Conservation (phyloP, 1,284 basidiomycete species). For the Quambalaria eucalypti region DNA sequence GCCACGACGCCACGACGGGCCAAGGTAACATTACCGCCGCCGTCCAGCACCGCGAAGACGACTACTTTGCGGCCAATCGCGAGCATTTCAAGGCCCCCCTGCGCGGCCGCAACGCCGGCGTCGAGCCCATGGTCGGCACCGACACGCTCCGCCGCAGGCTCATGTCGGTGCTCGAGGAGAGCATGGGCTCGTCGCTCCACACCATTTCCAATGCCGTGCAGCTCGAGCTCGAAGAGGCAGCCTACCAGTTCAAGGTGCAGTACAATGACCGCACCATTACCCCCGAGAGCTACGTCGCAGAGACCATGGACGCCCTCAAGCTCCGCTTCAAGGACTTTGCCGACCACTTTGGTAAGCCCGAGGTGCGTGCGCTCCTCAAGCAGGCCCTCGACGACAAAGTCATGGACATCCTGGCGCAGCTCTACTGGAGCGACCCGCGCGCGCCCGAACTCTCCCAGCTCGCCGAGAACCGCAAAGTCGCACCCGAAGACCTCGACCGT, state of each 20-base stretch:
- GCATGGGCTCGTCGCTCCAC: constrained; percentile 89
- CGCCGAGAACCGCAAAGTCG: constrained; percentile 61
- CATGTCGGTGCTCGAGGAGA: constrained; percentile 93
- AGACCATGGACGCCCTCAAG: constrained; percentile 89
- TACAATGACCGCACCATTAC: constrained; percentile 94
- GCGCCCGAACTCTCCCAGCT: constrained; percentile 66
- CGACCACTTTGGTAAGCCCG: constrained; percentile 74
- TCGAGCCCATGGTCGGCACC: constrained; percentile 64
- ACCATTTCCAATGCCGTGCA: constrained; percentile 94
- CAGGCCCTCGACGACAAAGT: constrained; percentile 87
- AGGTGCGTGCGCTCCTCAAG: constrained; percentile 79
- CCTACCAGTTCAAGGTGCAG: constrained; percentile 98
- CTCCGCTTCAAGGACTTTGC: constrained; percentile 79
- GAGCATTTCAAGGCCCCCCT: constrained; percentile 60
- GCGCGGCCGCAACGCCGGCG: constrained; percentile 51
- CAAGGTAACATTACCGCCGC: constrained; percentile 49
- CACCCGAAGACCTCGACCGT: constrained; percentile 65
- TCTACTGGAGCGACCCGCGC: constrained; percentile 91
- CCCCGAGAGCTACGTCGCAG: constrained; percentile 92
- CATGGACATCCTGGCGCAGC: constrained; percentile 90
- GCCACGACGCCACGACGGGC: constrained; percentile 22
- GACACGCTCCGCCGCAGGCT: constrained; percentile 75
- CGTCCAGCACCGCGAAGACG: constrained; percentile 63
- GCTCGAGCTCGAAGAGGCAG: constrained; percentile 88
- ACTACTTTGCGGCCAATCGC: constrained; percentile 66